Evolutionary conservation across 192 early-diverging fungal species (phyloP).

Genomic region (Mortierella claussenii): DNA sequence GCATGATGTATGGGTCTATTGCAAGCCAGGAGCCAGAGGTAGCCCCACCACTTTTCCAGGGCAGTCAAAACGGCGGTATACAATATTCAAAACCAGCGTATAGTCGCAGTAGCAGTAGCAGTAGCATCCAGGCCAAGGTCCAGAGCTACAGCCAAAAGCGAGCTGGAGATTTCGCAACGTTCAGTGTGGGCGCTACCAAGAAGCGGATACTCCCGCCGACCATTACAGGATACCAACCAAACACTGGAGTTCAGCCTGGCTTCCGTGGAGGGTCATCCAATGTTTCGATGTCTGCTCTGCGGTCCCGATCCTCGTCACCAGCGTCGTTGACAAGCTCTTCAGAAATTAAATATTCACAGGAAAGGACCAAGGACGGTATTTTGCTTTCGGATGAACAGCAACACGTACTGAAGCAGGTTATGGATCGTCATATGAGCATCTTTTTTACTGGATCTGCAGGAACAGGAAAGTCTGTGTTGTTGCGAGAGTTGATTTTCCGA

Average conservation of each 20-base stretch:
- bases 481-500: slow-evolving; percentile 57
- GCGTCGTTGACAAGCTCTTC: too few relatives aligned
- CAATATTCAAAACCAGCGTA: neutral
- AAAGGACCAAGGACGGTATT: slow-evolving; percentile 39
- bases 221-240: slow-evolving; percentile 4
- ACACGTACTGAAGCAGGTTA: slow-evolving; percentile 66
- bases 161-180: slow-evolving; percentile 18
- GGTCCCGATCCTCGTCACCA: slow-evolving; percentile 12
- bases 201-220: slow-evolving; percentile 11
- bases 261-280: neutral
- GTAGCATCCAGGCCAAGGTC: slow-evolving; percentile 10
- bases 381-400: slow-evolving; percentile 66
- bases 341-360: slow-evolving; percentile 3
- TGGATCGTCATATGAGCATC: slow-evolving; percentile 62
- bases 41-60: slow-evolving; percentile 13
- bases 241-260: neutral
- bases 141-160: slow-evolving; percentile 32
- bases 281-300: neutral
- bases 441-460: slow-evolving; percentile 87
- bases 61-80: neutral
- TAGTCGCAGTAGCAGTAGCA: neutral
- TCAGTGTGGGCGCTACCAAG: slow-evolving; percentile 1
- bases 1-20: slow-evolving; percentile 7
- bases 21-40: slow-evolving; percentile 17
- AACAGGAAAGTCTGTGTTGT: slow-evolving; percentile 62